Percentiles rank a stretch among this genome's conserved stretches.
Conservation (phyloP, 202 grass and related monocot genomes). For the Panicum virgatum region DNA sequence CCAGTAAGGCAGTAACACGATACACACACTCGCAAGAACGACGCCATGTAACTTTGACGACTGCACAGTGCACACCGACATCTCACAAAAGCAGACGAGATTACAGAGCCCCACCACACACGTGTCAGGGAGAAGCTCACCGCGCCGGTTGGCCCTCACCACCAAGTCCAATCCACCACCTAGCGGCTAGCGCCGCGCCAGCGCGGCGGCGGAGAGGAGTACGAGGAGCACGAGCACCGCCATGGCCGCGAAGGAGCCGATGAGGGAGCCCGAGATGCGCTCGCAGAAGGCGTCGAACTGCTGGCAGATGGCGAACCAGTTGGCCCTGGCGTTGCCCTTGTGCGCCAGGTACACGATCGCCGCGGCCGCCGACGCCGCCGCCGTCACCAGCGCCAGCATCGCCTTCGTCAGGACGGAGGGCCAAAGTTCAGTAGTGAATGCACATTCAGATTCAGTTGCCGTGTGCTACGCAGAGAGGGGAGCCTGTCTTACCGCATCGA, state of each 20-base stretch:
- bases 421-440: background rate
- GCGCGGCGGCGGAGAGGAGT: constrained; percentile 40
- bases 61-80: no score
- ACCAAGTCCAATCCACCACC: no score
- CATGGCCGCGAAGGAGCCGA: constrained; percentile 50
- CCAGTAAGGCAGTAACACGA: no score
- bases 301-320: constrained; percentile 65
- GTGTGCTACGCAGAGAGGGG: background rate
- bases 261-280: constrained; percentile 58
- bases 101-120: no score
- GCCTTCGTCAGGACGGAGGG: constrained; percentile 1
- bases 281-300: constrained; percentile 61
- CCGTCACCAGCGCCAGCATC: constrained; percentile 49
- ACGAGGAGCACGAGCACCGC: constrained; percentile 40
- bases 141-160: background rate
- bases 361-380: constrained; percentile 40
- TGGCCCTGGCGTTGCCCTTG: constrained; percentile 56
- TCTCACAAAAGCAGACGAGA: no score
- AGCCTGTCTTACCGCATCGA: constrained; percentile 44
- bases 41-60: no score
- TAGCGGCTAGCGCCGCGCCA: constrained; percentile 13
- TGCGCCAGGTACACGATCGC: constrained; percentile 61
- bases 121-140: no score
- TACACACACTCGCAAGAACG: no score
- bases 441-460: background rate